A percentile compares a stretch with the other conserved stretches of the same genome.
These are phyloP conservation scores for Drosera capensis DNA, from an alignment of 148 eudicot species.

Conservation along the genomic window DNA sequence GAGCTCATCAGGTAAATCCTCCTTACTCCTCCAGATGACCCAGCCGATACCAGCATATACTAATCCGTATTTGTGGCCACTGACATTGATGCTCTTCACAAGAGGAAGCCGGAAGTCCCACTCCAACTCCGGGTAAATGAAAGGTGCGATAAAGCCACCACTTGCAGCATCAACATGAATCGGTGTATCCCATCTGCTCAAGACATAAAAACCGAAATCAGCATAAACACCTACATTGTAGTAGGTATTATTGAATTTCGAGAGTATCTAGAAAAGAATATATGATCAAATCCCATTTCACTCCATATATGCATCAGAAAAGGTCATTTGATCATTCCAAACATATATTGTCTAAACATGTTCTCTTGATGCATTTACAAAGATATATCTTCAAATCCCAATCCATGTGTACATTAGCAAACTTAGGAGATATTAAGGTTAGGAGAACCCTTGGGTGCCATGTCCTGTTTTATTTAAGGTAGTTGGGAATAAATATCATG, in stretches of 20 bases:
- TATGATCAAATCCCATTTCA: too few species aligned
- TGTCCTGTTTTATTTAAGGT: too few species aligned
- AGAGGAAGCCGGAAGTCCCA: constrained; percentile 61
- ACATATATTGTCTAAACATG: too few species aligned
- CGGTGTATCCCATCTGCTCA: constrained; percentile 58
- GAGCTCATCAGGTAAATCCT: constrained; percentile 69
- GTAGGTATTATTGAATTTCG: background rate
- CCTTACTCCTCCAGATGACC: constrained; percentile 62
- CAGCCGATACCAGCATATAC: constrained; percentile 74
- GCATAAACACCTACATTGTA: too few species aligned
- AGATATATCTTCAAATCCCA: too few species aligned
- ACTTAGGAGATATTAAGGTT: too few species aligned
- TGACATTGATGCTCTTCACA: constrained; percentile 65
- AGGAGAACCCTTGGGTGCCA: too few species aligned
- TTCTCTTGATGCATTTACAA: background rate
- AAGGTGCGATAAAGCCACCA: constrained; percentile 75
- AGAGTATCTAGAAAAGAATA: background rate
- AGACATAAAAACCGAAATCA: background rate
- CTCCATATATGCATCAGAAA: too few species aligned
- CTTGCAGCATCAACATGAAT: constrained; percentile 82
- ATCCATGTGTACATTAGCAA: too few species aligned
- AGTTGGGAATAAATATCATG: too few species aligned
- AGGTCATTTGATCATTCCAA: too few species aligned
- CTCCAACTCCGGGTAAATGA: constrained; percentile 51
- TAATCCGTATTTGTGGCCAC: constrained; percentile 69